Base-by-base conservation (phyloP, 2,329 filamentous ascomycete species). In the Penicillium sclerotigenum region DNA sequence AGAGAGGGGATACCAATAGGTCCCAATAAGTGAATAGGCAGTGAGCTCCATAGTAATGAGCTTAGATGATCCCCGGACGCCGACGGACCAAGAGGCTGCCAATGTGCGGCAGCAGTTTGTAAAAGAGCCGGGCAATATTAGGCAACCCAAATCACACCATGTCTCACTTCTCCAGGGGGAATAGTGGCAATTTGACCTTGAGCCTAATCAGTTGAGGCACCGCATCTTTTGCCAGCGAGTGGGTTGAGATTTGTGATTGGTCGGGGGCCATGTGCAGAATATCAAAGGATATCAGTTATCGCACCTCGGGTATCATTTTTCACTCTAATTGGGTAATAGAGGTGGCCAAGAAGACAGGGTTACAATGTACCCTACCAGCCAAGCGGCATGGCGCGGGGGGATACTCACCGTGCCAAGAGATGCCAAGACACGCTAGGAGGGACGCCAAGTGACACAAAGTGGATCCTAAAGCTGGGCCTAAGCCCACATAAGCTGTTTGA, bases 321-420 rank as follows among this genome's bases (percentile, higher is more conserved):
- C 2, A 9, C 5, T 22, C 11, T 31, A 16, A 50, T 57, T 22
- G 26, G 33, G 5, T 28, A 14, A 13, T 13, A 8, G 20, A 16
- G 8, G 18, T 38, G 16, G 61, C 64, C 61, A 67, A 68, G 57
- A 56, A 49, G 7, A 40, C 54, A 56, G 56, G 59, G 66, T 67
- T 68, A 59, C 67, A 69, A 46, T 60, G 52, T 26, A 56, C 41
- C 43, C 31, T 63, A 40, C 64, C 63, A 61, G 65, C 65, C 66
- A 67, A 67, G 62, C 26, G 28, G n/a, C 33, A 50, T 49, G 24
- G 45, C 46, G 52, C 37, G 52, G 46, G 52, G 52, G 38, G 47
- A 50, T 16, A 40, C 31, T 34, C 37, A 28, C 11, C 31, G 37
- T 24, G 49, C 46, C 56, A 41, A 54, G 51, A 22, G 20, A 24